Conservation (phyloP, 2,329 filamentous ascomycete species). For the Talaromyces sp. region DNA sequence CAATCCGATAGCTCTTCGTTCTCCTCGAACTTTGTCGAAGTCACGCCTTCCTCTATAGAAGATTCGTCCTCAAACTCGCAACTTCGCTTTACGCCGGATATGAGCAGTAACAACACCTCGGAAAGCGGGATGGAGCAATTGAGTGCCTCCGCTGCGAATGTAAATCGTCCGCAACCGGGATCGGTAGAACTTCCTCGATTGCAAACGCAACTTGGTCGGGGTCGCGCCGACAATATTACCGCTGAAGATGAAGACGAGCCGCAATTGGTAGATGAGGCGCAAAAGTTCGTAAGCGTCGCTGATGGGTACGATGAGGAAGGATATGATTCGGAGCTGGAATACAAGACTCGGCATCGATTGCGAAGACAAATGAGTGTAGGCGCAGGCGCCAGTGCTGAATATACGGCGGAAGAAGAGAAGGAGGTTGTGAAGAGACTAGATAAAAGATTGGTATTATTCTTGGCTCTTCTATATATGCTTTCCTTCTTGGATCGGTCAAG, state of each 20-base stretch:
- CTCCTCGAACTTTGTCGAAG: slow-evolving; percentile 25
- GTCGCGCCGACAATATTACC: background rate
- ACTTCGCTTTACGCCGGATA: slow-evolving; percentile 34
- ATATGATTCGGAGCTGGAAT: slow-evolving; percentile 29
- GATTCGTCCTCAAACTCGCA: slow-evolving; percentile 20
- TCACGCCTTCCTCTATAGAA: slow-evolving; percentile 13
- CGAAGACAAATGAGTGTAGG: slow-evolving; percentile 11
- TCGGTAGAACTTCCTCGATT: slow-evolving; percentile 28
- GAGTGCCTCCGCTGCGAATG: background rate
- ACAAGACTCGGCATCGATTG: slow-evolving; percentile 27
- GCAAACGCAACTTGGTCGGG: slow-evolving; percentile 33
- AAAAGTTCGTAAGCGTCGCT: background rate
- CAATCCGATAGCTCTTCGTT: slow-evolving; percentile 24
- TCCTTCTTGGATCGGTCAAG: slow-evolving; percentile 84
- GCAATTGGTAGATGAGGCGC: slow-evolving; percentile 3
- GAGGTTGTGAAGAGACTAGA: slow-evolving; percentile 73
- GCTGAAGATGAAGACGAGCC: slow-evolving; percentile 7
- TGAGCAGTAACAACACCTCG: slow-evolving; percentile 29
- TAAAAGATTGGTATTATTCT: slow-evolving; percentile 70
- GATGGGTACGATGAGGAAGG: slow-evolving; percentile 24
- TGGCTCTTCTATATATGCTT: slow-evolving; percentile 78
- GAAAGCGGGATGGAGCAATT: slow-evolving; percentile 11
- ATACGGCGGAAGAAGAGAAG: slow-evolving; percentile 64
- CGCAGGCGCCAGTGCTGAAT: slow-evolving; percentile 20
- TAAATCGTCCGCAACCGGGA: slow-evolving; percentile 20